phyloP scores from a whole-genome alignment of 768 basidiomycete species.

The Macrocybe gigantea region DNA sequence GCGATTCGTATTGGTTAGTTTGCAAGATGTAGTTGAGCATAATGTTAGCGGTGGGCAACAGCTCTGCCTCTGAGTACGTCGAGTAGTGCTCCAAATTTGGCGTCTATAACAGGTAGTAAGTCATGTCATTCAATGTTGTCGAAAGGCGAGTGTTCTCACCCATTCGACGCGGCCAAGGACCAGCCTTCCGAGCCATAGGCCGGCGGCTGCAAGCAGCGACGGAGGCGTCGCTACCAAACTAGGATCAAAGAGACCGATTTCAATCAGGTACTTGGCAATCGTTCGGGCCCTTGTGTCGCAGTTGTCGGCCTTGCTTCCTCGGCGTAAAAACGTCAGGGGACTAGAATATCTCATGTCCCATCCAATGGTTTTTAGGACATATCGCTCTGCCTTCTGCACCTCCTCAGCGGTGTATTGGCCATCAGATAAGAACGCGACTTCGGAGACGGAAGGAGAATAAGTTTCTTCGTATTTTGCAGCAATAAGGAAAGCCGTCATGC shows the following conservation, averaged over 20 bases:
- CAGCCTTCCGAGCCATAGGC: constrained; percentile 81
- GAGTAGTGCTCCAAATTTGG: constrained; percentile 86
- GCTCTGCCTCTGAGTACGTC: constrained; percentile 71
- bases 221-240: constrained; percentile 70
- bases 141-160: constrained; percentile 42
- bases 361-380: constrained; percentile 78
- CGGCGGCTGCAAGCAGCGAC: constrained; percentile 75
- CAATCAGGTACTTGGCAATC: constrained; percentile 86
- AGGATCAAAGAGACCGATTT: constrained; percentile 80
- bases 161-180: constrained; percentile 78
- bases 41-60: constrained; percentile 76
- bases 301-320: constrained; percentile 90
- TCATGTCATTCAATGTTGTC: constrained; percentile 2
- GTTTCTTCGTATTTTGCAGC: constrained; percentile 93
- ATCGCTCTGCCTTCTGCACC: constrained; percentile 84
- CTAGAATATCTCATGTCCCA: constrained; percentile 87
- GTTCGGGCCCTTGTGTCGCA: constrained; percentile 85
- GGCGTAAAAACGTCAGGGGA: constrained; percentile 82
- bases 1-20: constrained; percentile 64
- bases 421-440: constrained; percentile 78
- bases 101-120: constrained; percentile 39
- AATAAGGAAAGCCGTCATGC: constrained; percentile 81
- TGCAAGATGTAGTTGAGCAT: constrained; percentile 87
- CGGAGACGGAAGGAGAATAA: constrained; percentile 74
- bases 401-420: constrained; percentile 72